Evolutionary conservation across 768 basidiomycete genomes (phyloP).

Genomic region (Rhodotorula paludigena): DNA sequence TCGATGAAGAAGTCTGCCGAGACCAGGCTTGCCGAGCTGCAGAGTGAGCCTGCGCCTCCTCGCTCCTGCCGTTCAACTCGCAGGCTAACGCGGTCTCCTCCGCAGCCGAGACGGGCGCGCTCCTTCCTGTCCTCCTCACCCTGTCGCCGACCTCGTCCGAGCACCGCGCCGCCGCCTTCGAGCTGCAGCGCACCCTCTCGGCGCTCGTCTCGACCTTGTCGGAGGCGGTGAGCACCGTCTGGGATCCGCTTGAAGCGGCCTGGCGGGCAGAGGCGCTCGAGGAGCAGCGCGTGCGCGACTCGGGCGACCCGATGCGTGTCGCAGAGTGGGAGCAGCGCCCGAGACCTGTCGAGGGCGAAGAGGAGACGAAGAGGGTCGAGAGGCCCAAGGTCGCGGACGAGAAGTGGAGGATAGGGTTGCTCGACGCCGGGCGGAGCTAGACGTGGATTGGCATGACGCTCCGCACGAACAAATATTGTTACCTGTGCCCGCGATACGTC

Average conservation of each 20-base stretch:
- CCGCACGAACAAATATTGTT: too few relatives aligned
- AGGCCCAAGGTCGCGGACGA: constrained; percentile 7
- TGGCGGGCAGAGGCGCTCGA: constrained; percentile 52
- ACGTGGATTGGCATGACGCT: too few relatives aligned
- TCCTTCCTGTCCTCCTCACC: constrained; percentile 68
- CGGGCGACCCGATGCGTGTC: constrained; percentile 15
- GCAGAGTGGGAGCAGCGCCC: constrained; percentile 22
- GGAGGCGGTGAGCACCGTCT: neutral
- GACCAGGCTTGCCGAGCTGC: constrained; percentile 53
- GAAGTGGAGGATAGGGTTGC: constrained; percentile 15
- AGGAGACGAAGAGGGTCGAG: constrained; percentile 36
- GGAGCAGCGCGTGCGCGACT: constrained; percentile 55
- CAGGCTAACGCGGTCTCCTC: constrained; percentile 15
- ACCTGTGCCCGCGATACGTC: too few relatives aligned
- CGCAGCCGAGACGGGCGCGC: constrained; percentile 62
- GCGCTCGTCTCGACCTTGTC: constrained; percentile 52
- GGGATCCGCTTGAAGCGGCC: constrained; percentile 21
- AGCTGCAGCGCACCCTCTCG: constrained; percentile 60
- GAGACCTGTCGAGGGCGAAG: constrained; percentile 26
- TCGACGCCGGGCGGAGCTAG: too few relatives aligned
- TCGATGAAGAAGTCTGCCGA: constrained; percentile 71
- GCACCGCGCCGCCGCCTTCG: constrained; percentile 63
- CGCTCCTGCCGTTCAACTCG: neutral
- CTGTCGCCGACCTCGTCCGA: constrained; percentile 63
- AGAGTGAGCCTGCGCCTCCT: constrained; percentile 57